A percentile compares a stretch with the other conserved stretches of the same genome.
Evolutionary conservation across 179 eudicot species (phyloP).

Genomic region (Silene noctiflora): DNA sequence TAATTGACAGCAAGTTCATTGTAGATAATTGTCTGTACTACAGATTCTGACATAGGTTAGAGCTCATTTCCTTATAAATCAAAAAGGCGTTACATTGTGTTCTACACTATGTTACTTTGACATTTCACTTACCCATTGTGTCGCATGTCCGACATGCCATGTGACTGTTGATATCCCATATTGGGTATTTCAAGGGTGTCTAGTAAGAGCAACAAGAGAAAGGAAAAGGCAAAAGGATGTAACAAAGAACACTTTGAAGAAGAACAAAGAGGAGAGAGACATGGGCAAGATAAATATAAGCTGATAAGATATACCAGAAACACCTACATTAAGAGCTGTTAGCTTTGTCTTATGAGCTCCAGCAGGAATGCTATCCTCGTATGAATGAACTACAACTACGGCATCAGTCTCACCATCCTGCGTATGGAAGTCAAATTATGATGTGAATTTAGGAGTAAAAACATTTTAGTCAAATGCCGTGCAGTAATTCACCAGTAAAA

Average conservation of each 20-base stretch:
- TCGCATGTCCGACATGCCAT: neutral
- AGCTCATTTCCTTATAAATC: neutral
- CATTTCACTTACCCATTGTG: neutral
- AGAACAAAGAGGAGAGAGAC: neutral
- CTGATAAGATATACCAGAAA: neutral
- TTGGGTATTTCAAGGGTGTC: neutral
- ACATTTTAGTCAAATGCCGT: neutral
- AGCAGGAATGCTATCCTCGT: slow-evolving; percentile 84
- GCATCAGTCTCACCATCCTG: slow-evolving; percentile 95
- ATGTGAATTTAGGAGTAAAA: neutral
- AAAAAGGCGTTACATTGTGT: neutral
- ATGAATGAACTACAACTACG: slow-evolving; percentile 73
- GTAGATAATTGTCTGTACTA: neutral
- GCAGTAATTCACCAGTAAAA: neutral
- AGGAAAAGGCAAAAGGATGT: neutral
- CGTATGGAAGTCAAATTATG: slow-evolving; percentile 21
- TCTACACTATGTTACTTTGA: neutral
- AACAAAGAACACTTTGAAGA: neutral
- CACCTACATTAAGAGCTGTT: slow-evolving; percentile 84
- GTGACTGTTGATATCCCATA: neutral
- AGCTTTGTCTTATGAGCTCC: slow-evolving; percentile 79
- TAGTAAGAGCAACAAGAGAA: neutral
- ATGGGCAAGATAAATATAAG: neutral
- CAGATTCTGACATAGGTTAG: neutral
- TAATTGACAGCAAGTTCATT: neutral